A percentile compares a stretch with the other conserved stretches of the same genome.
phyloP scores from a whole-genome alignment of 495 filamentous ascomycete species.

The Pyrenula aspistea region DNA sequence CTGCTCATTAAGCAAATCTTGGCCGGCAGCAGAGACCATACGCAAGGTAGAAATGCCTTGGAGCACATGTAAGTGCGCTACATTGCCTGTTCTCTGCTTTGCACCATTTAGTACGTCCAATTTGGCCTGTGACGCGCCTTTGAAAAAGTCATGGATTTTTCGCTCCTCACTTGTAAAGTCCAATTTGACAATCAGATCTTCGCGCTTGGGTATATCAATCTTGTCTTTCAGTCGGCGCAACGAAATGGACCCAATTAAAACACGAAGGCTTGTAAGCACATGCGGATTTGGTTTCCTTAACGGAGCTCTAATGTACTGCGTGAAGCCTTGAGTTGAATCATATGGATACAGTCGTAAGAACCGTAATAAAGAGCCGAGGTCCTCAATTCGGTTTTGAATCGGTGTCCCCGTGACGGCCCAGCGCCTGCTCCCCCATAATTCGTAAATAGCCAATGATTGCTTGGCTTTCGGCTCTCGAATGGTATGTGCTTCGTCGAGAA shows the following conservation, averaged over 20 bases:
- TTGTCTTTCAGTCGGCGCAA: constrained; percentile 85
- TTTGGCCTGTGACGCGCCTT: constrained; percentile 48
- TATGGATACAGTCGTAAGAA: constrained; percentile 84
- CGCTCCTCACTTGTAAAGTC: constrained; percentile 43
- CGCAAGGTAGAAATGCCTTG: constrained; percentile 84
- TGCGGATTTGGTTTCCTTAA: constrained; percentile 71
- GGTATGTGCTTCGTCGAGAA: constrained; percentile 89
- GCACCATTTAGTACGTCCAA: constrained; percentile 39
- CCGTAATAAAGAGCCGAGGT: constrained; percentile 78
- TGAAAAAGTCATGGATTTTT: constrained; percentile 48
- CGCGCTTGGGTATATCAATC: constrained; percentile 66
- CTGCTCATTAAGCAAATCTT: constrained; percentile 71
- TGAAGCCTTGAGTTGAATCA: constrained; percentile 61
- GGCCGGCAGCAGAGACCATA: constrained; percentile 81
- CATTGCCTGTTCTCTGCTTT: constrained; percentile 46
- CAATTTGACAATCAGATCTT: constrained; percentile 55
- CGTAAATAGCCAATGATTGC: constrained; percentile 72
- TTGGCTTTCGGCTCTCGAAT: constrained; percentile 75
- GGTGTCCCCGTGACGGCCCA: constrained; percentile 96
- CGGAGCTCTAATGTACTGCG: constrained; percentile 64
- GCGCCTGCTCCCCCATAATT: constrained; percentile 66
- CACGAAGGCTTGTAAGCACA: constrained; percentile 69
- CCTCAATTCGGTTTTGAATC: constrained; percentile 84
- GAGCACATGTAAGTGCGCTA: constrained; percentile 74
- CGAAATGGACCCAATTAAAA: constrained; percentile 89